A percentile compares a stretch with the other conserved stretches of the same genome.
phyloP scores from a whole-genome alignment of 306 rosid genomes.

The Lablab purpureus region DNA sequence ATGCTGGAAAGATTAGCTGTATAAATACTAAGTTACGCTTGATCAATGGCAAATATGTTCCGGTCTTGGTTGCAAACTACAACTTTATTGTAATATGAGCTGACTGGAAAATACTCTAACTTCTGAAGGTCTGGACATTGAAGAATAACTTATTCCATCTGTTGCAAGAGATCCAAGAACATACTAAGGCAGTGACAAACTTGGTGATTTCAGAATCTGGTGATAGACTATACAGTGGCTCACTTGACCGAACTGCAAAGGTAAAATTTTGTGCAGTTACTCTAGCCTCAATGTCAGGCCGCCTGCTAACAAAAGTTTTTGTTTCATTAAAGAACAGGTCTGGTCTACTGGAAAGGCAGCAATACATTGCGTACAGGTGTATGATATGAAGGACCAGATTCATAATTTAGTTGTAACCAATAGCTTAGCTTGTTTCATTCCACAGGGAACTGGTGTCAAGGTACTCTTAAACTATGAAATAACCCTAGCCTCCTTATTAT shows the following conservation, averaged over 20 bases:
- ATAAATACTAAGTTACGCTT: neutral
- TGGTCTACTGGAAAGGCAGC: slow-evolving; percentile 74
- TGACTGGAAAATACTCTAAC: slow-evolving; percentile 44
- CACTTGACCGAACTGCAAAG: slow-evolving; percentile 83
- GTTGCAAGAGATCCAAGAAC: slow-evolving; percentile 75
- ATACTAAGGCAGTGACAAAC: slow-evolving; percentile 77
- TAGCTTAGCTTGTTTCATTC: slow-evolving; percentile 68
- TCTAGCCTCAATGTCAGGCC: slow-evolving; percentile 10
- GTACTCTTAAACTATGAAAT: slow-evolving; percentile 48
- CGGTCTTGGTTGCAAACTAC: slow-evolving; percentile 27
- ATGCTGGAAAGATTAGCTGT: slow-evolving; percentile 35
- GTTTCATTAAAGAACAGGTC: slow-evolving; percentile 57
- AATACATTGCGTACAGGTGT: slow-evolving; percentile 66
- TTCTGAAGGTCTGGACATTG: slow-evolving; percentile 78
- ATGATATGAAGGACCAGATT: slow-evolving; percentile 88
- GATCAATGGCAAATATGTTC: slow-evolving; percentile 28
- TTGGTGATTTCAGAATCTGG: slow-evolving; percentile 63
- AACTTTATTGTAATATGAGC: slow-evolving; percentile 29
- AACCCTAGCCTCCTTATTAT: slow-evolving; percentile 8
- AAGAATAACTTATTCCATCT: slow-evolving; percentile 74
- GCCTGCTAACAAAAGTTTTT: slow-evolving; percentile 33
- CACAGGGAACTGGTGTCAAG: slow-evolving; percentile 84
- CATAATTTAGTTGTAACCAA: slow-evolving; percentile 65
- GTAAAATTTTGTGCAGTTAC: slow-evolving; percentile 48
- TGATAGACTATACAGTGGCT: slow-evolving; percentile 82